phyloP scores from a whole-genome alignment of 1,284 basidiomycete genomes.

The Sporisorium iseilematis-ciliati region DNA sequence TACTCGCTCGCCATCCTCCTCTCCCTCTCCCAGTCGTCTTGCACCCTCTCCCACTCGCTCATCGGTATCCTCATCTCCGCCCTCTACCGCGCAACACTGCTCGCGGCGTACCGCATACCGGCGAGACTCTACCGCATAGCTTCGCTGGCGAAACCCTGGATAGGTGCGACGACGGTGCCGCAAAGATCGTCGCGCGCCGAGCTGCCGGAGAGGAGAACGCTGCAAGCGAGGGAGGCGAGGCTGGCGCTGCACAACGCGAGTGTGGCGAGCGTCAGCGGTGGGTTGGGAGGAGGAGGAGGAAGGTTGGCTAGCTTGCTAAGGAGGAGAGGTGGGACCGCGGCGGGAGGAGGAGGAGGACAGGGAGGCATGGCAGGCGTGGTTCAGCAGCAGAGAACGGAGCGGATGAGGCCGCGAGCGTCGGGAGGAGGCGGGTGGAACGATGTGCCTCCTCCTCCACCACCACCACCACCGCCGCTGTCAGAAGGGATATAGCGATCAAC shows the following conservation, averaged over 20 bases:
- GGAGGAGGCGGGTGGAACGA: conserved; percentile 6
- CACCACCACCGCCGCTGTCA: background rate
- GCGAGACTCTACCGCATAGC: conserved; percentile 16
- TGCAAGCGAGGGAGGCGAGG: conserved; percentile 29
- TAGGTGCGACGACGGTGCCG: conserved; percentile 25
- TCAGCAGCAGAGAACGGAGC: background rate
- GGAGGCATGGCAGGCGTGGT: background rate
- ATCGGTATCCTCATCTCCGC: conserved; percentile 23
- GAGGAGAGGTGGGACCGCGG: too few relatives aligned
- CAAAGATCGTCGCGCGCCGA: conserved; percentile 35
- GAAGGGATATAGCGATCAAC: background rate
- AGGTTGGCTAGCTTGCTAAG: conserved; percentile 29
- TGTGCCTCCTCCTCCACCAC: too few relatives aligned
- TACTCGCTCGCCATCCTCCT: conserved; percentile 21
- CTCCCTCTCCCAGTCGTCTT: conserved; percentile 19
- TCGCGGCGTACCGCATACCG: conserved; percentile 31
- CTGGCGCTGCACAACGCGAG: conserved; percentile 27
- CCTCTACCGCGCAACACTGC: conserved; percentile 17
- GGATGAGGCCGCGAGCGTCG: too few relatives aligned
- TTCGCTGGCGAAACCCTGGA: conserved; percentile 13
- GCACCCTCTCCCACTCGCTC: conserved; percentile 1
- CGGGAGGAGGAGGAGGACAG: conserved; percentile 10
- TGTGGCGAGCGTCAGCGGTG: conserved; percentile 6
- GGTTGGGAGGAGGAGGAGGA: conserved; percentile 2
- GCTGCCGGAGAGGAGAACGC: conserved; percentile 15